Percentiles rank a stretch among this genome's conserved stretches.
Conservation (phyloP, 768 basidiomycete species). For the Rhodotorula kratochvilovae region DNA sequence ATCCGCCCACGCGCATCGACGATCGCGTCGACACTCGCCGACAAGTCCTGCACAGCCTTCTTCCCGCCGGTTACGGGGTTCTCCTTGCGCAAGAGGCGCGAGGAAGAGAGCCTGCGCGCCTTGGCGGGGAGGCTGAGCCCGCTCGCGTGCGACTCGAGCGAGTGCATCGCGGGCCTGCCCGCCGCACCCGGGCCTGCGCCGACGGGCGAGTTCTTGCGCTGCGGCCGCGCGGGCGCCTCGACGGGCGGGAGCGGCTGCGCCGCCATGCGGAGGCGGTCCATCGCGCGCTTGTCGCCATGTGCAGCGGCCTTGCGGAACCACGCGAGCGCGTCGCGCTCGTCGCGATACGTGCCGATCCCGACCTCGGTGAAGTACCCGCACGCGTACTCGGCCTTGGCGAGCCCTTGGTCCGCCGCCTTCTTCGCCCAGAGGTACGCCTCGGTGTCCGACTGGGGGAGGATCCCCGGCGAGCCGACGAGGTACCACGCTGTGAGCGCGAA, state of each 20-base stretch:
- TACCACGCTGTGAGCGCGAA: conserved; percentile 99
- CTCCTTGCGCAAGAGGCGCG: conserved; percentile 10
- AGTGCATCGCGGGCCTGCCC: background rate
- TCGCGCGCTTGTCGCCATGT: conserved; percentile 86
- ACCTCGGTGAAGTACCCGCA: conserved; percentile 97
- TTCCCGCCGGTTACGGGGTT: background rate
- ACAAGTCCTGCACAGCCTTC: background rate
- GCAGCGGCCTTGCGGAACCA: conserved; percentile 91
- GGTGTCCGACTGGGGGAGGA: conserved; percentile 95
- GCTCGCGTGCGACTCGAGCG: background rate
- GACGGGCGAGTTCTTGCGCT: background rate
- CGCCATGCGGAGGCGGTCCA: conserved; percentile 60
- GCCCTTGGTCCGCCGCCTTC: conserved; percentile 84
- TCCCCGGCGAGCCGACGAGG: conserved; percentile 93
- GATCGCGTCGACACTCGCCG: conserved; percentile 10
- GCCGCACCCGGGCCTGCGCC: background rate
- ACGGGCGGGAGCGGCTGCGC: conserved; percentile 17
- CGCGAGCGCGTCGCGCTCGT: conserved; percentile 63
- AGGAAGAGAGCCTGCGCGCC: background rate
- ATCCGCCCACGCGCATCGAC: background rate
- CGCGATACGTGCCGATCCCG: conserved; percentile 73
- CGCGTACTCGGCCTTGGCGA: conserved; percentile 95
- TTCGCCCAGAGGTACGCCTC: conserved; percentile 97
- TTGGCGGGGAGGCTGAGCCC: background rate
- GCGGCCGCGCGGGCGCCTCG: background rate